Evolutionary conservation across 1,139 yeast genomes (phyloP), one percentile per base, ranked within the genome.

Genomic region (Yamadazyma triangularis): DNA sequence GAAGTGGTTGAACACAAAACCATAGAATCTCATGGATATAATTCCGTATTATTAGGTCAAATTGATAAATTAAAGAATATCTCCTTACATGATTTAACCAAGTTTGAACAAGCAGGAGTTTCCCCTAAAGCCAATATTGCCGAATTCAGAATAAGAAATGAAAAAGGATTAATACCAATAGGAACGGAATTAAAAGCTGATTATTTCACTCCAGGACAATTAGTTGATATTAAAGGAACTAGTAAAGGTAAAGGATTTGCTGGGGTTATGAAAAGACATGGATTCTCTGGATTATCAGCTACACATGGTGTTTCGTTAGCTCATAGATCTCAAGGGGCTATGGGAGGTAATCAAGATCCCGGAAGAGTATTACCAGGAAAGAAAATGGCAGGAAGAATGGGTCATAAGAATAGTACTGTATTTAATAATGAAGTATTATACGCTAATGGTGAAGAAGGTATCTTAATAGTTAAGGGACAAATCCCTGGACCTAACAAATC

Each of bases 331-430:
- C 95, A 95, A 47, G 99, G 99, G 73, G 89, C 96, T 26, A 88
- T 83, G 54, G 99, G 99, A 72, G 84, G 85, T 61, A 83, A 86
- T 55, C 91, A 89, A 53, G 83, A 83, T 41, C 98, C 98, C 4
- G 97, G 96, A 52, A 82, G 99, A 67, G 88, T 88, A 33, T 70
- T 88, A 41, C 97, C 97, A 11, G 97, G 96, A 23, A 89, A 87
- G 68, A 91, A 88, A 63, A 89, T 93, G 97, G 95, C 98, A 20
- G 98, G 98, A 43, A 84, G 86, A 60, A 83, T 89, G 94, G 98
- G 98, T 44, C 79, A 75, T 39, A 69, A 74, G 36, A 71, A 68
- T 46, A 74, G 77, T 42, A 91, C 98, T 4, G 76, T 79, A 22
- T 85, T 78, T 53, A 88, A 88, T 56, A 70, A 79, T 25, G 72